These are phyloP conservation scores for Starmerella asiatica DNA, from an alignment of 805 yeast genomes.

Conservation along the genomic window DNA sequence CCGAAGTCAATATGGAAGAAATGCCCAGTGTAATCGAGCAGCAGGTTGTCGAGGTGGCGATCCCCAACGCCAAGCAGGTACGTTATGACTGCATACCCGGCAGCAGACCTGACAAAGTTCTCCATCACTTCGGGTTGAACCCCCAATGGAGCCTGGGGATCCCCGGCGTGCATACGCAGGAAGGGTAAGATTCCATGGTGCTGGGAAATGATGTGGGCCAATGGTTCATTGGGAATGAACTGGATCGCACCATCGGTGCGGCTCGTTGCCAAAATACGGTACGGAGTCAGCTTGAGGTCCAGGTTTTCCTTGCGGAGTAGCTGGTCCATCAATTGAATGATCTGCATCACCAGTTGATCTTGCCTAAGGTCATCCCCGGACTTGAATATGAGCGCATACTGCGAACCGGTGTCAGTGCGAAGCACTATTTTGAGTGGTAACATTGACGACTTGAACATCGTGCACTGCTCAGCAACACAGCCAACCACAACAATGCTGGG, in stretches of 20 bases:
- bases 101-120: slow-evolving; percentile 84
- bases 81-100: slow-evolving; percentile 95
- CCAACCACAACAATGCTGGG: slow-evolving; percentile 67
- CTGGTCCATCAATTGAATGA: slow-evolving; percentile 80
- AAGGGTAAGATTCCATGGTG: slow-evolving; percentile 66
- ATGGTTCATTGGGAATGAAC: slow-evolving; percentile 84
- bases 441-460: slow-evolving; percentile 82
- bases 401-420: slow-evolving; percentile 38
- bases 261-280: slow-evolving; percentile 79
- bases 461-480: slow-evolving; percentile 60
- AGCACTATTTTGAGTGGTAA: slow-evolving; percentile 78
- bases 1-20: slow-evolving; percentile 99
- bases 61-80: slow-evolving; percentile 94
- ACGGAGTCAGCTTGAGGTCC: slow-evolving; percentile 77
- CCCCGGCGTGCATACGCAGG: slow-evolving; percentile 53
- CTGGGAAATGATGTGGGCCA: slow-evolving; percentile 62
- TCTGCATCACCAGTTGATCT: slow-evolving; percentile 93
- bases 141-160: slow-evolving; percentile 28
- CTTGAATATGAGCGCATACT: slow-evolving; percentile 79
- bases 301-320: slow-evolving; percentile 77
- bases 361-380: slow-evolving; percentile 93
- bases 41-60: slow-evolving; percentile 81
- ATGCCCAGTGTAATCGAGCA: slow-evolving; percentile 68
- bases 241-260: slow-evolving; percentile 86
- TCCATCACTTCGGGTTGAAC: slow-evolving; percentile 66